Evolutionary conservation across 2,329 filamentous ascomycete genomes (phyloP).

Genomic region (Xylariaceae sp.): DNA sequence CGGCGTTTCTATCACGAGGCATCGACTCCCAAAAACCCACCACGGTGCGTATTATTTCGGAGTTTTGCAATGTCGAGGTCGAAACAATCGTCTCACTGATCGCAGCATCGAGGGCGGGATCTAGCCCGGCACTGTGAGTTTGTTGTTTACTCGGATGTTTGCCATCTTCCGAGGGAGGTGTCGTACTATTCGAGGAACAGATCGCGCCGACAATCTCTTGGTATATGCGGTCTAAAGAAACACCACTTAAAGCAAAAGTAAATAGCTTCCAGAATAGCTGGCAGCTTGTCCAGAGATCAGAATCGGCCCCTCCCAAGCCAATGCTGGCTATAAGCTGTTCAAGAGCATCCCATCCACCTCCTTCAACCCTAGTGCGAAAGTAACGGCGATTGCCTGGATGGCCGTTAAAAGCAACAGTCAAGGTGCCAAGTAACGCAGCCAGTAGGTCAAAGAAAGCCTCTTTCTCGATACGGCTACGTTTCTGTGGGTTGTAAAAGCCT

Average conservation of each 20-base stretch:
- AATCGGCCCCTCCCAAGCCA: conserved; percentile 58
- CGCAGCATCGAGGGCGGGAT: conserved; percentile 28
- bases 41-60: conserved; percentile 58
- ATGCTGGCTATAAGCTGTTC: conserved; percentile 67
- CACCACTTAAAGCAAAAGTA: conserved; percentile 73
- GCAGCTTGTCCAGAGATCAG: conserved; percentile 61
- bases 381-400: conserved; percentile 85
- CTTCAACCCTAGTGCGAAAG: conserved; percentile 70
- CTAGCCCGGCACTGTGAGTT: conserved; percentile 21
- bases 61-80: conserved; percentile 50
- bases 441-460: conserved; percentile 62
- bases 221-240: conserved; percentile 66
- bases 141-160: conserved; percentile 15
- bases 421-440: conserved; percentile 63
- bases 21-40: conserved; percentile 60
- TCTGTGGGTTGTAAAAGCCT: conserved; percentile 67
- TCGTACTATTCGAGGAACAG: conserved; percentile 8
- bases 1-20: conserved; percentile 40
- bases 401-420: conserved; percentile 68
- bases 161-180: conserved; percentile 18
- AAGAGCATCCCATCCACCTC: conserved; percentile 71
- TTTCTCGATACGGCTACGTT: conserved; percentile 57
- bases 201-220: conserved; percentile 31
- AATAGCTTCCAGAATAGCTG: conserved; percentile 80
- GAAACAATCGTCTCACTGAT: conserved; percentile 47